phyloP scores from a whole-genome alignment of 345 rosid genomes.

The Cardamine chenopodiifolia region DNA sequence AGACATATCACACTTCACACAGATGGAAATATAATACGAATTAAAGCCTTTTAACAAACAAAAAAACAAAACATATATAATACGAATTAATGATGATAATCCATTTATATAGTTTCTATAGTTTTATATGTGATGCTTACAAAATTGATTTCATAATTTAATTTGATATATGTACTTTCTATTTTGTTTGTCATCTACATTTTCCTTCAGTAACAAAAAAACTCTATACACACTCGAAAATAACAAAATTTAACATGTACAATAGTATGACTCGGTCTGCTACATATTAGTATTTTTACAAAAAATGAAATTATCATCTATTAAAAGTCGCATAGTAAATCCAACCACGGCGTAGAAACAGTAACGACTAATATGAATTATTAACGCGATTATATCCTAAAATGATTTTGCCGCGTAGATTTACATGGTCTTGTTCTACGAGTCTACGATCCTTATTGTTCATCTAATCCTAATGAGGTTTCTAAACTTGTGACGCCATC shows the following conservation, averaged over 20 bases:
- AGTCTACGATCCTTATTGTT: not conserved
- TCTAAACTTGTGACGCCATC: slow-evolving; percentile 15
- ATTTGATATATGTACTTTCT: not conserved
- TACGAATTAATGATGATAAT: not conserved
- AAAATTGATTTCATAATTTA: not conserved
- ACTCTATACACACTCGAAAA: not conserved
- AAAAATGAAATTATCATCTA: not conserved
- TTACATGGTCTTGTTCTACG: not conserved
- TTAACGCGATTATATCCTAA: not conserved
- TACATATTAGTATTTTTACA: not conserved
- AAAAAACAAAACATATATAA: no score
- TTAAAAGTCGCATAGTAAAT: not conserved
- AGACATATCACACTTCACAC: slow-evolving; percentile 21
- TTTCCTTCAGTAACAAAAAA: not conserved
- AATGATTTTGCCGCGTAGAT: not conserved
- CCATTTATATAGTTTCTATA: slow-evolving; percentile 1
- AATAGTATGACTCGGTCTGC: not conserved
- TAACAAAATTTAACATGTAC: not conserved
- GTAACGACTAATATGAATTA: not conserved
- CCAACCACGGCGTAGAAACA: not conserved
- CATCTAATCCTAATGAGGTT: not conserved
- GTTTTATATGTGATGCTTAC: slow-evolving; percentile 9
- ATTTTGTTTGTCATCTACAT: not conserved
- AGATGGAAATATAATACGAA: not conserved
- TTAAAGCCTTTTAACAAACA: no score